Evolutionary conservation across 2,329 filamentous ascomycete species (phyloP).

Genomic region (Cryphonectria naterciae): DNA sequence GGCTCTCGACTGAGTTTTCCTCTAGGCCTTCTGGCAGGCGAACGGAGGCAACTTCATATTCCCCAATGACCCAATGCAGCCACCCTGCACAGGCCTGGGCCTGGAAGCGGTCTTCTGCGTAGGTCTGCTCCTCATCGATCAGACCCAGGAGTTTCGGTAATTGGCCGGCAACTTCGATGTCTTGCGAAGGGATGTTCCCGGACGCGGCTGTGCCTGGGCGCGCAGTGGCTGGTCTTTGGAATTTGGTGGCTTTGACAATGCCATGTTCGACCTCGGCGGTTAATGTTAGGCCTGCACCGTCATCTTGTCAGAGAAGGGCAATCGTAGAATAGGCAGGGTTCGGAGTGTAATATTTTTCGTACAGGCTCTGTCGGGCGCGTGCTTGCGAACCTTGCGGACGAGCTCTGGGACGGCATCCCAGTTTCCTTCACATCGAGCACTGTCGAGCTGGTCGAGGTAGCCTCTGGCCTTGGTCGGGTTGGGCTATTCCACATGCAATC

Average conservation of each 20-base stretch:
- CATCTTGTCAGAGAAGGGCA: slow-evolving; percentile 30
- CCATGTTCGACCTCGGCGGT: slow-evolving; percentile 72
- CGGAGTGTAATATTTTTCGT: slow-evolving; percentile 42
- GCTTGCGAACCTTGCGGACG: slow-evolving; percentile 91
- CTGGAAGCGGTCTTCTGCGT: slow-evolving; percentile 69
- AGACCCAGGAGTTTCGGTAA: slow-evolving; percentile 57
- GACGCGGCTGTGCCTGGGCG: slow-evolving; percentile 45
- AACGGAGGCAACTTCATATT: slow-evolving; percentile 64
- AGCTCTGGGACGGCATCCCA: slow-evolving; percentile 89
- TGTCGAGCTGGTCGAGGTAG: slow-evolving; percentile 83
- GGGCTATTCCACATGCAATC: slow-evolving; percentile 15
- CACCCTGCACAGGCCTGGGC: slow-evolving; percentile 83
- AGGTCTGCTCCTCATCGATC: slow-evolving; percentile 60
- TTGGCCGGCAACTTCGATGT: slow-evolving; percentile 50
- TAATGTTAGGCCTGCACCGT: slow-evolving; percentile 63
- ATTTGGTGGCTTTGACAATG: slow-evolving; percentile 59
- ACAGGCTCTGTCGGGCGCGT: slow-evolving; percentile 86
- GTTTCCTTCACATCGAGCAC: slow-evolving; percentile 82
- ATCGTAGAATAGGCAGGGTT: slow-evolving; percentile 21
- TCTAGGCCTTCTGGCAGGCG: slow-evolving; percentile 68
- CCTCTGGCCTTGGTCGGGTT: slow-evolving; percentile 73
- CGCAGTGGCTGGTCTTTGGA: slow-evolving; percentile 42
- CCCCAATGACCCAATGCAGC: slow-evolving; percentile 78
- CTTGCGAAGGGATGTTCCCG: slow-evolving; percentile 42
- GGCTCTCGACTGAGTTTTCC: slow-evolving; percentile 55